A percentile compares a stretch with the other conserved stretches of the same genome.
These are phyloP conservation scores for Pseudogymnoascus sp. DNA, from an alignment of 2,329 filamentous ascomycete species.

Conservation along the genomic window DNA sequence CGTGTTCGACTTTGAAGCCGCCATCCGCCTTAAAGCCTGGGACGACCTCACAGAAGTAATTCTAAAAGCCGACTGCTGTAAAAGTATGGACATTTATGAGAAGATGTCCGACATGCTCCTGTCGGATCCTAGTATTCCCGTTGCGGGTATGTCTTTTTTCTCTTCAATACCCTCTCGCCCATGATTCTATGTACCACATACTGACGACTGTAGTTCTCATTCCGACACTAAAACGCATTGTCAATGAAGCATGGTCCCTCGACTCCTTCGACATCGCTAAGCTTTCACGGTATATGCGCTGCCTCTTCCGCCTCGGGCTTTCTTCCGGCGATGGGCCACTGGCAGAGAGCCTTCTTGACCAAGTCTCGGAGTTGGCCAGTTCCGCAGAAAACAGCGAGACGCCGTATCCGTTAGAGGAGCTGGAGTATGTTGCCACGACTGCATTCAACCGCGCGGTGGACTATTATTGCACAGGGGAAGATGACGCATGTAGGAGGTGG, in stretches of 20 bases:
- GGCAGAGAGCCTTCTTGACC: constrained; percentile 54
- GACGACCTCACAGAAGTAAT: constrained; percentile 55
- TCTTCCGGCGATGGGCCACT: constrained; percentile 42
- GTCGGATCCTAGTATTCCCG: constrained; percentile 14
- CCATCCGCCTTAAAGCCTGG: constrained; percentile 58
- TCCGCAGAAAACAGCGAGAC: constrained; percentile 31
- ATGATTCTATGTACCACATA: constrained; percentile 29
- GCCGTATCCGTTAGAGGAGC: constrained; percentile 55
- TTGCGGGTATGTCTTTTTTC: neutral
- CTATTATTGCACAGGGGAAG: constrained; percentile 47
- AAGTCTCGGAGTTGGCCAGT: constrained; percentile 35
- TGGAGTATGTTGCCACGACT: constrained; percentile 67
- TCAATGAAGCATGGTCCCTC: constrained; percentile 57
- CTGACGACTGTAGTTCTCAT: constrained; percentile 33
- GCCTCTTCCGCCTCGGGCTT: constrained; percentile 62
- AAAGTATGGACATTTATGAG: constrained; percentile 43
- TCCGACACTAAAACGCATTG: constrained; percentile 52
- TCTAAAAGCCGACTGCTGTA: constrained; percentile 37
- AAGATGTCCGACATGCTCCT: constrained; percentile 60
- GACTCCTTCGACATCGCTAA: constrained; percentile 48
- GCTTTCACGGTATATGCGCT: constrained; percentile 69
- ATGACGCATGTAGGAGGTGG: constrained; percentile 41
- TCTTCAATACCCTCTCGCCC: constrained; percentile 13
- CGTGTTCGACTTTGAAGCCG: constrained; percentile 73
- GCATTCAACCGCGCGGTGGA: constrained; percentile 66